These are phyloP conservation scores for Mucor ambiguus DNA, from an alignment of 371 early-diverging fungal species.

Conservation along the genomic window DNA sequence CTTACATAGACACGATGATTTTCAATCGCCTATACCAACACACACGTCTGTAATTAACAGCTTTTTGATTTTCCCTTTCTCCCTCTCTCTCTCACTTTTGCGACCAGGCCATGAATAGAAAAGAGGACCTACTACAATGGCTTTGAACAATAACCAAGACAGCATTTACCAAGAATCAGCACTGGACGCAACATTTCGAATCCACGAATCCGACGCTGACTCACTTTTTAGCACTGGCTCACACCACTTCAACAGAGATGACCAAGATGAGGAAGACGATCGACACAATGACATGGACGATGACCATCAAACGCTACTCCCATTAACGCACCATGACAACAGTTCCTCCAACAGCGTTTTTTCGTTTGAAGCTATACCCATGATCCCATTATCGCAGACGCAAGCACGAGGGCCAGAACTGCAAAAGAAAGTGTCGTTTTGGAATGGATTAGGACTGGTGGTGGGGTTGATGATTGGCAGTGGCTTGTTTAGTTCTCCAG, in stretches of 20 bases:
- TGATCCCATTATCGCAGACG: conserved; percentile 52
- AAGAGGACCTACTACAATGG: conserved; percentile 5
- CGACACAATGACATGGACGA: conserved; percentile 24
- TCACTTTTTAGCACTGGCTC: conserved; percentile 35
- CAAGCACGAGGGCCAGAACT: conserved; percentile 58
- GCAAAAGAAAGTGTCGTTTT: conserved; percentile 68
- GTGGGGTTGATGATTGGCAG: conserved; percentile 87
- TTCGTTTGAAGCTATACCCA: conserved; percentile 61
- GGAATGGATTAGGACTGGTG: conserved; percentile 72
- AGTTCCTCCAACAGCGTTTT: conserved; percentile 42
- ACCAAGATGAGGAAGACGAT: conserved; percentile 29
- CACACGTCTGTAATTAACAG: not conserved
- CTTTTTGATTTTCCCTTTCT: not conserved
- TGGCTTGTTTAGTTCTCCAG: conserved; percentile 87
- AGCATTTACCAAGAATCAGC: conserved; percentile 8
- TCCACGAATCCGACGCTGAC: conserved; percentile 26
- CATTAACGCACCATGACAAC: conserved; percentile 38
- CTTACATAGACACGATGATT: not conserved
- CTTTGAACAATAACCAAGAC: conserved; percentile 1
- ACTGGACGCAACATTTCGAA: conserved; percentile 6
- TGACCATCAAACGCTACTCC: conserved; percentile 41
- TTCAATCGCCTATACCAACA: not conserved
- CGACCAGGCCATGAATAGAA: not conserved
- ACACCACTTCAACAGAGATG: conserved; percentile 18
- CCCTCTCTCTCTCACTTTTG: not conserved